Evolutionary conservation across 345 rosid genomes (phyloP).

Genomic region (Corymbia maculata): DNA sequence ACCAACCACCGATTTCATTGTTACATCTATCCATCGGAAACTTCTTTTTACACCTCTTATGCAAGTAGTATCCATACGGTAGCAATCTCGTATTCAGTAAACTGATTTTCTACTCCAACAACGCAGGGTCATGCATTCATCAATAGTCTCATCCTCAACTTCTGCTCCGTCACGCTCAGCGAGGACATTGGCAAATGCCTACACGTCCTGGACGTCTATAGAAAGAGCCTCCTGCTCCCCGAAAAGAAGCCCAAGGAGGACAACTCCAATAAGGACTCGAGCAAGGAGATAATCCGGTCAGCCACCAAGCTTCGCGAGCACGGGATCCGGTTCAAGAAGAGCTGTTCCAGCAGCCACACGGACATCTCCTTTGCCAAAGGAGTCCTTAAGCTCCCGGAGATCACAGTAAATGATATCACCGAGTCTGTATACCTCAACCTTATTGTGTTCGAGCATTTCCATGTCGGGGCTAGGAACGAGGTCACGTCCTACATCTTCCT

Average conservation of each 20-base stretch:
- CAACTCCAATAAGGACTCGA: rapidly evolving
- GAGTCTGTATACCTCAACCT: neutral
- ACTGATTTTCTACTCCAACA: neutral
- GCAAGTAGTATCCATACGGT: too few relatives aligned
- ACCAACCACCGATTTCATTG: neutral
- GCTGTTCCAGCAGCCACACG: neutral
- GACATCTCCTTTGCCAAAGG: neutral
- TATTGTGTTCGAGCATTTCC: too few relatives aligned
- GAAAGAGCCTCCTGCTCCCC: neutral
- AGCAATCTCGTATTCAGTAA: too few relatives aligned
- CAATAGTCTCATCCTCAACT: neutral
- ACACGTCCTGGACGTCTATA: neutral
- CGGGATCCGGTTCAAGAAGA: neutral
- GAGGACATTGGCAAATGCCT: neutral
- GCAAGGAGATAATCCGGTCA: neutral
- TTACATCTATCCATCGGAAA: neutral
- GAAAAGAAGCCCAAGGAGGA: rapidly evolving
- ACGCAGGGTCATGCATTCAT: neutral
- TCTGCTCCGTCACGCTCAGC: too few relatives aligned
- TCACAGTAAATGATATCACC: neutral
- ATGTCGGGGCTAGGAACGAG: too few relatives aligned
- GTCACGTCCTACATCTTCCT: too few relatives aligned
- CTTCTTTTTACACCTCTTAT: neutral
- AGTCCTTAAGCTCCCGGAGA: neutral
- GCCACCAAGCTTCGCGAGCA: neutral